Percentiles rank a stretch among this genome's conserved stretches.
Conservation (phyloP, 2,329 filamentous ascomycete genomes). For the Aspergillus fischeri region DNA sequence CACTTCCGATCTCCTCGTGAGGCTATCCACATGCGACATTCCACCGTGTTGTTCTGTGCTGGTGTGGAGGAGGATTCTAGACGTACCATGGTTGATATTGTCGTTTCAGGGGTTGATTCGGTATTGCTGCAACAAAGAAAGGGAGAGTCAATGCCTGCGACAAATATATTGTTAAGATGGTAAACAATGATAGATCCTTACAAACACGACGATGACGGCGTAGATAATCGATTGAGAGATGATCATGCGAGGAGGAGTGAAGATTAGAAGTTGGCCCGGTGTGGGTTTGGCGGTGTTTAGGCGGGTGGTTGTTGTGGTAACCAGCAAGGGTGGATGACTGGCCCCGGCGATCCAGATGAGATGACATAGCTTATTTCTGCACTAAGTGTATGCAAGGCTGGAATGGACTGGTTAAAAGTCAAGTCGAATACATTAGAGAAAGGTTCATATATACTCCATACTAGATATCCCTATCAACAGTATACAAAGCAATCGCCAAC, state of each 20-base stretch:
- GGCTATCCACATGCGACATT: neutral
- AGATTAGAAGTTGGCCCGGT: neutral
- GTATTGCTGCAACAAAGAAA: neutral
- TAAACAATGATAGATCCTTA: neutral
- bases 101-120: neutral
- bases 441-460: neutral
- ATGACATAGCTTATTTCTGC: neutral
- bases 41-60: too few relatives aligned
- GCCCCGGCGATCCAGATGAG: neutral
- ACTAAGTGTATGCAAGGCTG: neutral
- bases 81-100: slow-evolving; percentile 5
- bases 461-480: neutral
- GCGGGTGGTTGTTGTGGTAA: slow-evolving; percentile 21
- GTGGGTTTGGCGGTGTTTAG: slow-evolving; percentile 1
- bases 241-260: slow-evolving; percentile 2
- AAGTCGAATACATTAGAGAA: neutral
- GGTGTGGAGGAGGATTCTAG: neutral
- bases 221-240: neutral
- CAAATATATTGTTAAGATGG: neutral
- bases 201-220: neutral
- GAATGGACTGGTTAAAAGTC: neutral
- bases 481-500: neutral
- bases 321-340: neutral
- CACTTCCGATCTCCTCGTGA: neutral
- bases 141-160: slow-evolving; percentile 3